Evolutionary conservation across 495 filamentous ascomycete genomes (phyloP), one percentile per base, ranked within the genome.

Genomic region (Podospora anserina): DNA sequence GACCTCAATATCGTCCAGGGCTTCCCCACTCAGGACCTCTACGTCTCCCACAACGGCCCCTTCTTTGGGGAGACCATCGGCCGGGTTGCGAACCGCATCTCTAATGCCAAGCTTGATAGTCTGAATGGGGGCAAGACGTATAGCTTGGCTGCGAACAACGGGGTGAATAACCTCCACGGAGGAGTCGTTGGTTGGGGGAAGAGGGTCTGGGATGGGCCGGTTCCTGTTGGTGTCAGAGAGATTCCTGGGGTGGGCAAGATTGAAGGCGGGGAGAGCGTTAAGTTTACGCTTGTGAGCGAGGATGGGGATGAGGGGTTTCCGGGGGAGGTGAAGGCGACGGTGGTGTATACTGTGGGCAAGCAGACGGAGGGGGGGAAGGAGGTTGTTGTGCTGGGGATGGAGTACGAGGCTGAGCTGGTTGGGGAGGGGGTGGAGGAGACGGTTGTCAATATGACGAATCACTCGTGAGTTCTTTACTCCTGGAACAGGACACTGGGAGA

Each of bases 1-100:
- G 88, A 86, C 64, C 80, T 86, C 71, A 94, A 97, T 81, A 95
- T 98, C 70, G 94, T 97, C 19, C 89, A 93, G 71, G 87, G 87
- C 58, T 97, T 97, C 84, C 87, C 90, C 3, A 87, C 82, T 23
- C 87, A 89, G 58, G 83, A 87, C 2, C 84, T 88, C 61, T 97
- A 97, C 81, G 84, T 85, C 66, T 76, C 83, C 58, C 81, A 91
- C 81, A 94, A 96, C 80, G 78, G 78, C 19, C 88, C 91, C 19
- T 91, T 87, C 82, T 97, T 96, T 72, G 94, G 94, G 69, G 94
- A 92, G 76, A 97, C 92, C 53, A 97, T 99, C 74, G 94, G 94
- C 23, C 91, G 94, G 34, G 87, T 95, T 11, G 92, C 93, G 60
- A 99, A 99, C 79, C 90, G 94, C 27, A 87, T 97, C 77, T 87